Base-by-base conservation (phyloP, 176 grass and related monocot species). In the Triticum turgidum region DNA sequence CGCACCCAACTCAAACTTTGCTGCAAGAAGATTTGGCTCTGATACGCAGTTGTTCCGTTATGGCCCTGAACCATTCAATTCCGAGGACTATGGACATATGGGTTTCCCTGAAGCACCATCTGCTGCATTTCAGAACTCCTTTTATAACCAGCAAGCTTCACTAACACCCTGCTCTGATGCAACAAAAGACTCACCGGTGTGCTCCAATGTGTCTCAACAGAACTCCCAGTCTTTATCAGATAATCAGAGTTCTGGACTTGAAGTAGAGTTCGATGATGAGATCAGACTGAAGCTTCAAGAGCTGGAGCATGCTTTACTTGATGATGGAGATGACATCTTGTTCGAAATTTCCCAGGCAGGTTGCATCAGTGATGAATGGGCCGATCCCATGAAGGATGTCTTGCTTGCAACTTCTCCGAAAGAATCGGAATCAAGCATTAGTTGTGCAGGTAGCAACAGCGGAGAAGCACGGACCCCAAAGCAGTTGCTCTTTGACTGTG, bases 391-490 rank as follows among this genome's bases (percentile, higher is more conserved):
- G 86, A 92, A 96, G 87, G 85, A 93, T 72, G 78, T 81, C 68
- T 78, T 89, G 78, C 81, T 84, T 77, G 77, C 94, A 75, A 89
- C 80, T 85, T 99, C 97, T 27, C 89, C 94, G 69, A 96, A 96
- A 90, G 97, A 99, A 84, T 96, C 92, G 6, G 97, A 96, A 83
- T 96, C 97, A 75, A 99, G 84, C 66, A 82, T 94, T 69, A 94
- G 92, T 83, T 96, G 93, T 66, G 80, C 78, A 69, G 86, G 68
- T 59, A 92, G 86, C 86, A 92, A 92, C 78, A 89, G 44, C 3
- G 85, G 64, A 82, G 89, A 91, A 70, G 45, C 94, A 90, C 77
- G 77, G n/a, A 99, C 92, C 58, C 92, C 97, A 3, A 99, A 91
- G 85, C 90, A 96, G 82, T 87, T 99, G 78, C 90, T 99, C 63